These are phyloP conservation scores for Sclerotinia glacialis DNA, from an alignment of 2,329 filamentous ascomycete species.

Conservation along the genomic window DNA sequence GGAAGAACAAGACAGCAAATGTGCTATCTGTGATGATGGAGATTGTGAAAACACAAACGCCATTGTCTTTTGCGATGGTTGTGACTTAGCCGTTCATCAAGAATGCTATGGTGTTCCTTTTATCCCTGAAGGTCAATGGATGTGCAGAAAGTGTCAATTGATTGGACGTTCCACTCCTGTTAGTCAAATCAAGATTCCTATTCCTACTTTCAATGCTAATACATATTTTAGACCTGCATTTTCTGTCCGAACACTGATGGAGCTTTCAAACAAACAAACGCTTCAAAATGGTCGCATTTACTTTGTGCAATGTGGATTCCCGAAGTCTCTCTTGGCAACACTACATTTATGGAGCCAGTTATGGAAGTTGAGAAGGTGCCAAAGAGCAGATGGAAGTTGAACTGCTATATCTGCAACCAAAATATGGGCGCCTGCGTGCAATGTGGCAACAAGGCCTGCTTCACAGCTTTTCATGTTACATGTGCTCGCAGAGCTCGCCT, in stretches of 20 bases:
- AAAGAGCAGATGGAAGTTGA: constrained; percentile 87
- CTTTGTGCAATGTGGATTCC: constrained; percentile 99
- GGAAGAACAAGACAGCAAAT: constrained; percentile 96
- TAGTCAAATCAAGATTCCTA: constrained; percentile 41
- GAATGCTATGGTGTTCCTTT: constrained; percentile 99
- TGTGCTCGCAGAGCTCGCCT: constrained; percentile 85
- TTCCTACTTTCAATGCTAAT: constrained; percentile 25
- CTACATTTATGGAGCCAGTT: constrained; percentile 96
- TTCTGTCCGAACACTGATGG: constrained; percentile 98
- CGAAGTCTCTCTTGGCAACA: constrained; percentile 91
- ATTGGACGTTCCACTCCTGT: constrained; percentile 87
- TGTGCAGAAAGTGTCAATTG: constrained; percentile 93
- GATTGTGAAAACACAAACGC: constrained; percentile 99
- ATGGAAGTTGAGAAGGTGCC: constrained; percentile 98
- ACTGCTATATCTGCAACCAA: constrained; percentile 95
- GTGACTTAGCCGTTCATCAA: constrained; percentile 94
- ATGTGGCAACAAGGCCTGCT: constrained; percentile 96
- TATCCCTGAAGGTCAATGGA: constrained; percentile 97
- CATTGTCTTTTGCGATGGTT: constrained; percentile 98
- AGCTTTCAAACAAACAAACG: constrained; percentile 96
- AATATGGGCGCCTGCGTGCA: constrained; percentile 98
- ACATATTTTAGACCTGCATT: constrained; percentile 69
- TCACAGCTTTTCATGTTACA: constrained; percentile 94
- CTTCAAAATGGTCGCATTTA: constrained; percentile 93
- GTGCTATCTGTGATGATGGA: constrained; percentile 97